phyloP scores from a whole-genome alignment of 2,329 filamentous ascomycete species.

The Cladophialophora yegresii region DNA sequence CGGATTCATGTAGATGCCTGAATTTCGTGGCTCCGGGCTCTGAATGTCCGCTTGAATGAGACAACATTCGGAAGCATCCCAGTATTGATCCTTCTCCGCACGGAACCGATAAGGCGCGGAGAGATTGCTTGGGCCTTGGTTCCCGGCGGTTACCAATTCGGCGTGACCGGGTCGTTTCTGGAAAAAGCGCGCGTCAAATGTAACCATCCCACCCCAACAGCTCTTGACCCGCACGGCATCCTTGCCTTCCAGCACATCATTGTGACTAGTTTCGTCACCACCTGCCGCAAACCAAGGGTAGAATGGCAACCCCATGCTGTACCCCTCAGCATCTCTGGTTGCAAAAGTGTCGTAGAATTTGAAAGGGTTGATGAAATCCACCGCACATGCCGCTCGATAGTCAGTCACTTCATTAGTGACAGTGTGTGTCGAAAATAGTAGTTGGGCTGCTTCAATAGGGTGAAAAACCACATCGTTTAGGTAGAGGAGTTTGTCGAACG shows the following conservation, averaged over 20 bases:
- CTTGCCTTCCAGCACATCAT: conserved; percentile 62
- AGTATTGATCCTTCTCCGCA: conserved; percentile 60
- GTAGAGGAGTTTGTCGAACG: conserved; percentile 61
- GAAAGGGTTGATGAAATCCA: conserved; percentile 74
- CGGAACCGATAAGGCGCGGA: conserved; percentile 54
- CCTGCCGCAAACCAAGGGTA: conserved; percentile 68
- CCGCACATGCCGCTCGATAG: conserved; percentile 71
- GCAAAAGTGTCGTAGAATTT: conserved; percentile 79
- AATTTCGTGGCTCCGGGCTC: conserved; percentile 46
- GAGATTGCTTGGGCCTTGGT: conserved; percentile 34
- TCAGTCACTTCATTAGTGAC: conserved; percentile 54
- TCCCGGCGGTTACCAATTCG: conserved; percentile 26
- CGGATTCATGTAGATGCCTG: conserved; percentile 72
- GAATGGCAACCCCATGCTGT: conserved; percentile 67
- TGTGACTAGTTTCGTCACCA: conserved; percentile 56
- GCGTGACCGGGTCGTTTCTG: conserved; percentile 37
- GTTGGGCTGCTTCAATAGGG: conserved; percentile 59
- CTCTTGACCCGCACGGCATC: conserved; percentile 67
- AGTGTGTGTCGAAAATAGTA: conserved; percentile 63
- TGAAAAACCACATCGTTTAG: conserved; percentile 69
- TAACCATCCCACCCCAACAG: conserved; percentile 76
- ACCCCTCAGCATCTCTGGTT: conserved; percentile 69
- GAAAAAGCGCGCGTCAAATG: conserved; percentile 52
- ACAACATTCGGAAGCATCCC: conserved; percentile 66
- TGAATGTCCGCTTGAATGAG: conserved; percentile 57